Base-by-base conservation (phyloP, 345 rosid genomes). In the Geranium rotundifolium region DNA sequence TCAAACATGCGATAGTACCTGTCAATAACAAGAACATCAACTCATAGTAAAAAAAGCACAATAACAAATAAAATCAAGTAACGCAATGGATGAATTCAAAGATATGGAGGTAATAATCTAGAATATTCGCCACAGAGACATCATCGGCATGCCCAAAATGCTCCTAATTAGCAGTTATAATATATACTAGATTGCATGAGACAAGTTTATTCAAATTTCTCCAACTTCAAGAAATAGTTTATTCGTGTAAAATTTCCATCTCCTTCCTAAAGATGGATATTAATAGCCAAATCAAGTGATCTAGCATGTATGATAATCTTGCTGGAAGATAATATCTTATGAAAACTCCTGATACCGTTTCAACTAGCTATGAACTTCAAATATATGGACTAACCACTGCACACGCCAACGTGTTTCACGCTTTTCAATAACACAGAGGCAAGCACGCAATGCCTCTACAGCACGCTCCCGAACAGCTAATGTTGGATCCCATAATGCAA, bases 391-490 rank as follows among this genome's bases (percentile, higher is more conserved):
- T 67, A 58, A 95, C 99, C 99, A 90, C 49, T 90, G 99, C 70
- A 95, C 99, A 54, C 96, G 88, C 99, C 97, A 95, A 4, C 99
- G 96, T 57, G 99, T 95, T 81, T 95, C 99, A 29, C 97, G 91
- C 77, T 95, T 95, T 81, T 95, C 99, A 67, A 95, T 88, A 77
- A 95, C 99, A 74, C 85, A 84, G 73, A 95, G 99, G 74, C 97
- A 95, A 63, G 99, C 99, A 65, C 99, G 97, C 80, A 90, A 77
- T 68, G 99, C 97, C 82, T 95, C 99, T 60, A 95, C 97, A 30
- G 97, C 97, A 56, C 86, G 81, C 73, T 88, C 95, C 63, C 99
- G 84, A 63, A 95, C 86, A 75, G 82, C 84, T 82, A 86, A 73
- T 64, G 83, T 80, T 17, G 93, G 99, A 75, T 95, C 97, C 81